Evolutionary conservation across 2,329 filamentous ascomycete species (phyloP), one percentile per base, ranked within the genome.

Genomic region (Pseudogymnoascus sp.): DNA sequence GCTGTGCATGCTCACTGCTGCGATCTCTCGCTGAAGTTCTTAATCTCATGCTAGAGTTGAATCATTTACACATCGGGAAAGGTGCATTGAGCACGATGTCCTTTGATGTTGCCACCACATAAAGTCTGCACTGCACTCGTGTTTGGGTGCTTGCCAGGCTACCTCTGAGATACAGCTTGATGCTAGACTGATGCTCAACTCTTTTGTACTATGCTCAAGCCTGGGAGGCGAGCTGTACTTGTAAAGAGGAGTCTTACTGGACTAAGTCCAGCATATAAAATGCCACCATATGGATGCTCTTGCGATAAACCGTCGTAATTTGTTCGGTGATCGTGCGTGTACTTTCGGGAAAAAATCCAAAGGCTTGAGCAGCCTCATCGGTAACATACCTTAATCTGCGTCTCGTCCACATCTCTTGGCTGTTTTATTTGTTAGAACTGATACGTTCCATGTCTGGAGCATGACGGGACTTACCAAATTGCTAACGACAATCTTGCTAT

Each of bases 321-420:
- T 56, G 24, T 60, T 38, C 59, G 59, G 26, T 38, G 22, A 43
- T 16, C 38, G 68, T 65, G 66, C 68, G 63, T 24, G 83, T 79
- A 83, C 86, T 88, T 83, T 85, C 86, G 85, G 83, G 84, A 81
- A 79, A 83, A 87, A 89, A 83, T 86, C 86, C 84, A 83, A 82
- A 83, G 86, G 82, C 78, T 74, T 78, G 76, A 79, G 78, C 74
- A 79, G 85, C 87, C 88, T 88, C 82, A 89, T 85, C 83, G 87
- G 92, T 89, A 92, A 99, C 95, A 96, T 99, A 99, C 95, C 95
- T 99, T 98, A 82, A 99, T 96, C 88, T 96, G 91, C 81, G 81
- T 82, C 85, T 98, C 93, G 80, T 87, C 91, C 78, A 99, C 92
- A 87, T 99, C 95, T 82, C 89, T 88, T 77, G 95, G 95, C 91